Percentiles rank a stretch among this genome's conserved stretches.
phyloP scores from a whole-genome alignment of 441 rosid genomes.

The Corymbia calophylla region DNA sequence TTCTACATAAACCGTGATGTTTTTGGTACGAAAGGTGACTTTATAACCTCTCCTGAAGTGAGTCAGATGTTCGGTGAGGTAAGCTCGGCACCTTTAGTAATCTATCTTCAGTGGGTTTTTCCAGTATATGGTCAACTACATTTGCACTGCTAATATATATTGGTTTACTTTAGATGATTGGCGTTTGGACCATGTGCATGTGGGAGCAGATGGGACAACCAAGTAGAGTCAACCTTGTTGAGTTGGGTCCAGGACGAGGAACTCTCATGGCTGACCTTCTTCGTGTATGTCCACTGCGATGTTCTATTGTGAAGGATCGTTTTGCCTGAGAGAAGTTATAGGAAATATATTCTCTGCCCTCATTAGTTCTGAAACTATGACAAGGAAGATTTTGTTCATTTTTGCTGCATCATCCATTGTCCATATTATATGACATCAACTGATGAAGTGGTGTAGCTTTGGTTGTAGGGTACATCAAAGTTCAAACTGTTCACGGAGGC shows the following conservation, averaged over 20 bases:
- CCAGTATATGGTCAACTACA: not conserved
- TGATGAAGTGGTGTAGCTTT: conserved; percentile 3
- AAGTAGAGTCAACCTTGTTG: conserved; percentile 63
- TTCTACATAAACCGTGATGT: conserved; percentile 89
- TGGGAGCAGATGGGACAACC: conserved; percentile 97
- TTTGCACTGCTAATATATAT: not conserved
- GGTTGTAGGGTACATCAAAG: conserved; percentile 67
- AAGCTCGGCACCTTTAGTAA: not conserved
- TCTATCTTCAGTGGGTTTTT: not conserved
- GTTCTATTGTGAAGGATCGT: not conserved
- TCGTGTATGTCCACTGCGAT: conserved; percentile 39
- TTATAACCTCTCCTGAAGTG: conserved; percentile 96
- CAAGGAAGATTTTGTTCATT: not conserved
- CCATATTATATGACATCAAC: not conserved
- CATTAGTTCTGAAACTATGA: not conserved
- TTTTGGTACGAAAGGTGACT: conserved; percentile 91
- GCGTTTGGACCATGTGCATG: conserved; percentile 86
- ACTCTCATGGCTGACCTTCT: conserved; percentile 92
- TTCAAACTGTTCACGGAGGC: conserved; percentile 67
- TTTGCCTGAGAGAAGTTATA: not conserved
- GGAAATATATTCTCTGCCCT: not conserved
- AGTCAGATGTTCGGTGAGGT: conserved; percentile 98
- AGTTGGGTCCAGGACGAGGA: conserved; percentile 94
- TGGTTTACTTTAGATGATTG: conserved; percentile 48
- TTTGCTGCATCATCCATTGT: not conserved